Conservation (phyloP, 2,329 filamentous ascomycete species). For the Botrytis medusae region DNA sequence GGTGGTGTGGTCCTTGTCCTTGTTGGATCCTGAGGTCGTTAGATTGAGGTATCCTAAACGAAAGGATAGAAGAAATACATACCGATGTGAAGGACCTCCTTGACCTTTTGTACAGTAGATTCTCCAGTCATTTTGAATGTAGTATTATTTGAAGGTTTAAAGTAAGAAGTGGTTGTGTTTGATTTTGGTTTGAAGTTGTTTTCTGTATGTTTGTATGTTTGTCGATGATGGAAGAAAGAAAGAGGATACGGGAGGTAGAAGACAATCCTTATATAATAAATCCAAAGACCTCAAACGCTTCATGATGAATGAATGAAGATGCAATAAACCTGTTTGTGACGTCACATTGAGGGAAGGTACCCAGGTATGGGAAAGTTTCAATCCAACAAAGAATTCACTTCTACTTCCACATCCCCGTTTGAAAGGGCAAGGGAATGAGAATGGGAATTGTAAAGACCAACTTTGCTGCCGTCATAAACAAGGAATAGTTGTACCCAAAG, state of each 20-base stretch:
- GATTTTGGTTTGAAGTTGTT: background rate
- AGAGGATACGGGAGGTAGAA: background rate
- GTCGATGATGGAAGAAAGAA: conserved; percentile 6
- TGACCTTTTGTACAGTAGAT: conserved; percentile 49
- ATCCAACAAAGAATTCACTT: conserved; percentile 10
- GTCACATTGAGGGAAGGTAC: background rate
- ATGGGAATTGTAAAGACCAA: background rate
- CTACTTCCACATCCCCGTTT: background rate
- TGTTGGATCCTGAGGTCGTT: background rate
- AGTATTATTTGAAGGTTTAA: conserved; percentile 9
- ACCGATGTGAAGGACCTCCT: conserved; percentile 43
- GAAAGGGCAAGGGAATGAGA: background rate
- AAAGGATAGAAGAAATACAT: background rate
- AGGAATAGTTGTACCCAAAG: background rate
- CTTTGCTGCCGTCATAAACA: conserved; percentile 3
- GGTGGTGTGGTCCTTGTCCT: background rate
- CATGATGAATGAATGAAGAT: background rate
- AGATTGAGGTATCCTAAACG: background rate
- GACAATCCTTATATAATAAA: conserved; percentile 3
- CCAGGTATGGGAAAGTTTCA: background rate
- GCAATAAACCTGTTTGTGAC: conserved; percentile 14
- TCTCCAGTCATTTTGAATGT: conserved; percentile 42
- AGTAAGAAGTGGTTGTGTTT: background rate
- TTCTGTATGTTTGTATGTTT: background rate
- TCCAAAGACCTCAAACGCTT: background rate